phyloP scores from a whole-genome alignment of 2,329 filamentous ascomycete species.

The Talaromyces sp. region DNA sequence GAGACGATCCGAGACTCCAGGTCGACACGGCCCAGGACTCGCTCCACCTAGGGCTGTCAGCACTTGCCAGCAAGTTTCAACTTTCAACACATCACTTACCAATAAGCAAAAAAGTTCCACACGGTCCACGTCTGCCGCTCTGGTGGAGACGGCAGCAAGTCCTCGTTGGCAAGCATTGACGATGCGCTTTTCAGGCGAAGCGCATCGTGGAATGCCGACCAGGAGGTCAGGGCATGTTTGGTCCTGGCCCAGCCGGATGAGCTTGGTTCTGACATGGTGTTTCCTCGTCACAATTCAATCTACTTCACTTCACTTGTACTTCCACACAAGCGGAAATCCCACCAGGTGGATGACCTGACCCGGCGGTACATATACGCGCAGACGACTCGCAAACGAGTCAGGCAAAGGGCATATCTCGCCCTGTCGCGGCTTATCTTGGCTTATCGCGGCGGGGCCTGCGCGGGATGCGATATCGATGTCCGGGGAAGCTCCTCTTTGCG shows the following conservation, averaged over 20 bases:
- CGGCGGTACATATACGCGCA: not conserved
- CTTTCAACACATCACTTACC: slow-evolving; percentile 4
- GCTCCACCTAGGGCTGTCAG: slow-evolving; percentile 15
- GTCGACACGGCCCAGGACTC: slow-evolving; percentile 19
- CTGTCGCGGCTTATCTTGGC: not conserved
- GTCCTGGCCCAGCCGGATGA: slow-evolving; percentile 10
- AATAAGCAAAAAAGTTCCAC: slow-evolving; percentile 19
- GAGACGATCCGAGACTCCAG: slow-evolving; percentile 16
- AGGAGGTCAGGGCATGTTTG: slow-evolving; percentile 12
- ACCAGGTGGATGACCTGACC: not conserved
- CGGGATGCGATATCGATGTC: not conserved
- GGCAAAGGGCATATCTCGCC: not conserved
- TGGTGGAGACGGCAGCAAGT: slow-evolving; percentile 16
- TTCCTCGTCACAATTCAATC: not conserved
- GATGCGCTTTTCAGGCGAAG: slow-evolving; percentile 14
- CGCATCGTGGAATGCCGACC: slow-evolving; percentile 12
- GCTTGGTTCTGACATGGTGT: slow-evolving; percentile 5
- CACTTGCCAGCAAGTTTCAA: not conserved
- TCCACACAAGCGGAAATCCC: not conserved
- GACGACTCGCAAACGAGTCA: not conserved
- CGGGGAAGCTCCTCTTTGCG: not conserved
- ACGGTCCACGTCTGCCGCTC: slow-evolving; percentile 17
- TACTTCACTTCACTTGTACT: not conserved
- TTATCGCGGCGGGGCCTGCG: not conserved
- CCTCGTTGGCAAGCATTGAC: slow-evolving; percentile 18